These are phyloP conservation scores for Herpotrichia juniperi DNA, from an alignment of 2,329 filamentous ascomycete genomes.

Conservation along the genomic window DNA sequence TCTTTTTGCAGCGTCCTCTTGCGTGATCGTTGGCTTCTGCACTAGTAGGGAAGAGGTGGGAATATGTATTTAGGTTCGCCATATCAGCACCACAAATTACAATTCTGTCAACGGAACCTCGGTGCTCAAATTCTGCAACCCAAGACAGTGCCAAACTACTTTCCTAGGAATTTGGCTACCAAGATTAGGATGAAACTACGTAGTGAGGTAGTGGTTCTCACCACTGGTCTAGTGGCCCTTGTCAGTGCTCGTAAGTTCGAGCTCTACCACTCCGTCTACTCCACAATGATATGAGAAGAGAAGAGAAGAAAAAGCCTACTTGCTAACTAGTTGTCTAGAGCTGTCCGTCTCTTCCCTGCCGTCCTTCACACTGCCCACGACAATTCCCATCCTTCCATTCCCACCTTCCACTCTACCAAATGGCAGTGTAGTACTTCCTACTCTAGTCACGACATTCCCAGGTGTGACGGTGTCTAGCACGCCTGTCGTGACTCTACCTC, in stretches of 20 bases:
- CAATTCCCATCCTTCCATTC: constrained; percentile 4
- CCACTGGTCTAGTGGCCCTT: not conserved
- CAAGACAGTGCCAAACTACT: no score
- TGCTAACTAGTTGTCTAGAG: not conserved
- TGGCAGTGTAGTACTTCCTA: not conserved
- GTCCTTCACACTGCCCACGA: not conserved
- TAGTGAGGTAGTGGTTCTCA: not conserved
- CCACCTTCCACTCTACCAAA: not conserved
- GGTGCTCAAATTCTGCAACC: no score
- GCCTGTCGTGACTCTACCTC: not conserved
- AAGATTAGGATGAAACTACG: not conserved
- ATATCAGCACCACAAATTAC: not conserved
- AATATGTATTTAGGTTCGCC: not conserved
- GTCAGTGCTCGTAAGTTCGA: not conserved
- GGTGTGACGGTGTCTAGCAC: not conserved
- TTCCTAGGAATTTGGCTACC: not conserved
- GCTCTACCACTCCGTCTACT: not conserved
- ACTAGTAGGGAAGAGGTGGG: not conserved
- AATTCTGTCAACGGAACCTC: not conserved
- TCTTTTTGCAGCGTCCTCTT: not conserved
- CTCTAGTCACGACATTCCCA: not conserved
- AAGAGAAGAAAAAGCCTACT: no score
- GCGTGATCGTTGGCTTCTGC: not conserved
- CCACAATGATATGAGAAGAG: not conserved
- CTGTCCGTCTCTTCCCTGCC: not conserved